A percentile compares a stretch with the other conserved stretches of the same genome.
These are phyloP conservation scores for Cercophora scortea DNA, from an alignment of 495 filamentous ascomycete genomes.

Conservation along the genomic window DNA sequence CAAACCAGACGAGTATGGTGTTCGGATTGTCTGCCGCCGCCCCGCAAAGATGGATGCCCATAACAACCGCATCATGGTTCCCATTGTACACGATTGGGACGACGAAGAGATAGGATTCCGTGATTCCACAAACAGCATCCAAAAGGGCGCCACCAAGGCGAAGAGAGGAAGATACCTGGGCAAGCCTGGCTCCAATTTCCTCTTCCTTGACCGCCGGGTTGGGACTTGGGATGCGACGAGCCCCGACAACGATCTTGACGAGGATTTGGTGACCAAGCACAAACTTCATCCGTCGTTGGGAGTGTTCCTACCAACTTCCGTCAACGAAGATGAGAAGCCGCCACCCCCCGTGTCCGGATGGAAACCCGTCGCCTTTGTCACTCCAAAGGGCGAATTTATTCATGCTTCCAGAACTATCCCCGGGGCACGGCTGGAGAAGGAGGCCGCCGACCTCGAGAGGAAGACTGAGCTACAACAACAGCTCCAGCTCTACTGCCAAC, in stretches of 20 bases:
- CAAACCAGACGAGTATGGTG: constrained; percentile 32
- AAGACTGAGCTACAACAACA: constrained; percentile 11
- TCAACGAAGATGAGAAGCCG: constrained; percentile 28
- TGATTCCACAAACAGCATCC: constrained; percentile 37
- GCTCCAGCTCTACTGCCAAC: constrained; percentile 20
- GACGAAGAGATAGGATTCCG: constrained; percentile 42
- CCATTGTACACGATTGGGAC: constrained; percentile 28
- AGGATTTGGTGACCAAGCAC: constrained; percentile 32
- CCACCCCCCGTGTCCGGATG: constrained; percentile 21
- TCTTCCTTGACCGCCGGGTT: constrained; percentile 35
- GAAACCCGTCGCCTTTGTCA: constrained; percentile 28
- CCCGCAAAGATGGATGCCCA: constrained; percentile 19
- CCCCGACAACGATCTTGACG: constrained; percentile 32
- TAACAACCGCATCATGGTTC: constrained; percentile 39
- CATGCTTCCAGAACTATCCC: constrained; percentile 36
- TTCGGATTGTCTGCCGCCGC: constrained; percentile 27
- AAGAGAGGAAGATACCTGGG: constrained; percentile 32
- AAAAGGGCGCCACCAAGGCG: constrained; percentile 30
- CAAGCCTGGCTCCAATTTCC: constrained; percentile 30
- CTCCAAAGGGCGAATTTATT: constrained; percentile 21
- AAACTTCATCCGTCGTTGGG: constrained; percentile 35
- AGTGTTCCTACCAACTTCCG: constrained; percentile 28
- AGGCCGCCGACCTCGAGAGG: constrained; percentile 10
- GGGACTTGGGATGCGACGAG: constrained; percentile 35
- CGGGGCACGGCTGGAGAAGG: constrained; percentile 22